Evolutionary conservation across 176 grass and related monocot genomes (phyloP).

Genomic region (Rhipidocladum racemiflorum): DNA sequence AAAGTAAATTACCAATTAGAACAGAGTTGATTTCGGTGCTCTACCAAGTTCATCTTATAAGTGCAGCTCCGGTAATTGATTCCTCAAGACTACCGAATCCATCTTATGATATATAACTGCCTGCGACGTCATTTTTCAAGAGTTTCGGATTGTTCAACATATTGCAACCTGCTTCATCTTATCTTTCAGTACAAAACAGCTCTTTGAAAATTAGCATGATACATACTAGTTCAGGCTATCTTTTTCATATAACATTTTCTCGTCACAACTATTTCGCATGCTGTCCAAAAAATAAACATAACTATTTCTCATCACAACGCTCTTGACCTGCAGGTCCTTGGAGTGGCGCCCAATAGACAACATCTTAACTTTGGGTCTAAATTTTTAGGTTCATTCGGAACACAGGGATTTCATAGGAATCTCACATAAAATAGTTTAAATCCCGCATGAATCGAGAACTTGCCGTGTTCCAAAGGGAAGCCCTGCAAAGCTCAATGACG

Average conservation of each 20-base stretch:
- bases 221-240: not conserved
- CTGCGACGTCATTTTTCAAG: no score
- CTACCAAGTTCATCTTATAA: no score
- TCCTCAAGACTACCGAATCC: no score
- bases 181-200: not conserved
- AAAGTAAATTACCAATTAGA: no score
- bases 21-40: no score
- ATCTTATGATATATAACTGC: no score
- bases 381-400: not conserved
- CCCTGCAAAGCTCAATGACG: not conserved
- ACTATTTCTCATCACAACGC: not conserved
- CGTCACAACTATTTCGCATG: not conserved
- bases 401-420: not conserved
- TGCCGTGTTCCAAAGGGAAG: not conserved
- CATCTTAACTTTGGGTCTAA: not conserved
- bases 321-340: not conserved
- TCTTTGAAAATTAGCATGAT: not conserved
- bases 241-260: not conserved
- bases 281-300: not conserved
- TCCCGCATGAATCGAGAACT: not conserved
- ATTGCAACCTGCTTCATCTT: not conserved
- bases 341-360: not conserved
- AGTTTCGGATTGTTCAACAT: not conserved
- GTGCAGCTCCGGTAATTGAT: no score
- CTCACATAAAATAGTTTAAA: not conserved